phyloP scores from a whole-genome alignment of 1,139 yeast species.

The Suhomyces bribrorum region DNA sequence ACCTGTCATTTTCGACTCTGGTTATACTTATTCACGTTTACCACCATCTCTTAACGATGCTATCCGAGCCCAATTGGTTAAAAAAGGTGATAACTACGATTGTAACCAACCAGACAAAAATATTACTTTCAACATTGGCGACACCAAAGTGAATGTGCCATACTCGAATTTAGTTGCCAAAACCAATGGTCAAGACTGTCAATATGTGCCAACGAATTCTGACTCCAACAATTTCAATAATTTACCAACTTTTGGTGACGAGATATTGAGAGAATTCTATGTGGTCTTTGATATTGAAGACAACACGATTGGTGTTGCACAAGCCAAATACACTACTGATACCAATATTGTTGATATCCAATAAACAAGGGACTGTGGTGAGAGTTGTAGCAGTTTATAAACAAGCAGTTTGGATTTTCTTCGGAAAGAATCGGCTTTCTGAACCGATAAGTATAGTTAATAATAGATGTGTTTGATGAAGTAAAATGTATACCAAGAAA shows the following conservation, averaged over 20 bases:
- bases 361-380: neutral
- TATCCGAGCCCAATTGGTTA: neutral
- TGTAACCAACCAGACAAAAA: conserved; percentile 4
- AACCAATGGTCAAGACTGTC: neutral
- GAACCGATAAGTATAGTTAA: no score
- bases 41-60: conserved; percentile 1
- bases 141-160: conserved; percentile 5
- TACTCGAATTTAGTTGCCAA: conserved; percentile 1
- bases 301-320: conserved; percentile 21
- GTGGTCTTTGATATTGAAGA: conserved; percentile 24
- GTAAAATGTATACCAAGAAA: no score
- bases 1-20: conserved; percentile 7
- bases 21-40: conserved; percentile 3
- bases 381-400: neutral
- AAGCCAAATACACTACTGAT: conserved; percentile 16
- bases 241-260: conserved; percentile 19
- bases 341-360: conserved; percentile 9
- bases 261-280: conserved; percentile 24
- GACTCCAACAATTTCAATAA: neutral
- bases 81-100: neutral
- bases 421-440: no score
- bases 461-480: no score
- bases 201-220: neutral
- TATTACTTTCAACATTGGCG: conserved; percentile 4
- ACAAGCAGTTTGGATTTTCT: no score